Percentiles rank a stretch among this genome's conserved stretches.
phyloP scores from a whole-genome alignment of 2,329 filamentous ascomycete species.

The Mycosphaerelloides madeirae region DNA sequence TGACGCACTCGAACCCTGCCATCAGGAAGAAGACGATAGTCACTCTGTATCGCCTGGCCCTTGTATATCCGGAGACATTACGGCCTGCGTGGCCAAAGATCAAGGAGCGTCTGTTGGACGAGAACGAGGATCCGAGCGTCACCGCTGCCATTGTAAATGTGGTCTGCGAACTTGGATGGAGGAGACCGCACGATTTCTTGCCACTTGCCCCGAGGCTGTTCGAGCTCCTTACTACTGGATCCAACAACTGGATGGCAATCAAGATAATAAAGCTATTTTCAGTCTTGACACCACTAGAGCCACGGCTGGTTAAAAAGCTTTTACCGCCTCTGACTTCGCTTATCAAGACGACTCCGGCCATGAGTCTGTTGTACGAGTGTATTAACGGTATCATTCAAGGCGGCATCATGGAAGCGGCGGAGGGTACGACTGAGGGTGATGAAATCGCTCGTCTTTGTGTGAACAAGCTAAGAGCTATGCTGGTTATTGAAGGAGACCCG shows the following conservation, averaged over 20 bases:
- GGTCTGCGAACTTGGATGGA: constrained; percentile 91
- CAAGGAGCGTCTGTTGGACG: constrained; percentile 87
- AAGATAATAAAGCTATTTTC: constrained; percentile 99
- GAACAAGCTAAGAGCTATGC: constrained; percentile 87
- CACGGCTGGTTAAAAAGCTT: constrained; percentile 83
- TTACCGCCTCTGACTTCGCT: constrained; percentile 86
- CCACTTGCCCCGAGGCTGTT: constrained; percentile 88
- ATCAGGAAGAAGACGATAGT: constrained; percentile 96
- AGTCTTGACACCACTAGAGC: constrained; percentile 85
- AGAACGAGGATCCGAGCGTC: constrained; percentile 83
- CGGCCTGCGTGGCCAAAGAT: constrained; percentile 95
- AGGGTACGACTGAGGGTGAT: constrained; percentile 75
- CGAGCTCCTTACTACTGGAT: constrained; percentile 82
- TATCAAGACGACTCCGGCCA: constrained; percentile 89
- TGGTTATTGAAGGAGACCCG: constrained; percentile 86
- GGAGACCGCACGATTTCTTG: constrained; percentile 87
- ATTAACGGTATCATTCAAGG: constrained; percentile 98
- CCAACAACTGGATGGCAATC: constrained; percentile 99
- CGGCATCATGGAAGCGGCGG: constrained; percentile 79
- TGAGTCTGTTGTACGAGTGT: constrained; percentile 98
- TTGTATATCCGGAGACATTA: constrained; percentile 95
- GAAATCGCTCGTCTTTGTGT: constrained; percentile 91
- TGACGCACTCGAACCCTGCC: constrained; percentile 78
- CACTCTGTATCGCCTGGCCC: constrained; percentile 83
- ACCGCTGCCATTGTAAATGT: constrained; percentile 96